Evolutionary conservation across 2,329 filamentous ascomycete species (phyloP).

Genomic region (Diaporthe aspalathi): DNA sequence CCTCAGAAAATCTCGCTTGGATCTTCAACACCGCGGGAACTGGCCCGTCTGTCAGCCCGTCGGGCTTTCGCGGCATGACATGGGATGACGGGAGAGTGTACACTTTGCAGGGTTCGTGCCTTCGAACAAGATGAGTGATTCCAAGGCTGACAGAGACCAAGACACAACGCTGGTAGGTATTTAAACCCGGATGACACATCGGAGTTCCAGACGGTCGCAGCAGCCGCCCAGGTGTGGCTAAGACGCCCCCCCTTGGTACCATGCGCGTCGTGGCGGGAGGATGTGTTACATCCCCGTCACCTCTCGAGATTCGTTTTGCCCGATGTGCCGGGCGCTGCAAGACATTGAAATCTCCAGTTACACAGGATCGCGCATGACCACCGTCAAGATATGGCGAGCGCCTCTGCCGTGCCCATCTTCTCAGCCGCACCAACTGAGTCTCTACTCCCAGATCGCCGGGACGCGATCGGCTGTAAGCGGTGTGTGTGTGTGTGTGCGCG

Average conservation of each 20-base stretch:
- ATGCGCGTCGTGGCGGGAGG: neutral
- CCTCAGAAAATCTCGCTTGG: neutral
- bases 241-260: neutral
- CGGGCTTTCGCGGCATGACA: constrained; percentile 6
- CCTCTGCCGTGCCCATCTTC: neutral
- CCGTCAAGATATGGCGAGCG: neutral
- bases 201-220: neutral
- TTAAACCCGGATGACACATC: neutral
- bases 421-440: constrained; percentile 8
- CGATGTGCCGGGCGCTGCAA: constrained; percentile 22
- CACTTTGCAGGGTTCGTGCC: neutral
- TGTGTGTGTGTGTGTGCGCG: neutral
- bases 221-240: neutral
- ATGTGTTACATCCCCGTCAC: neutral
- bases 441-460: constrained; percentile 6
- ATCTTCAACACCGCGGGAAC: neutral
- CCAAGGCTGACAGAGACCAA: neutral
- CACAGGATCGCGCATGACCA: constrained; percentile 22
- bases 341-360: constrained; percentile 32
- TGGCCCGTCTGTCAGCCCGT: constrained; percentile 3
- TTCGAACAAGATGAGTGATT: neutral
- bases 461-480: neutral
- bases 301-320: constrained; percentile 12
- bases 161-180: neutral
- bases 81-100: neutral